These are phyloP conservation scores for Metschnikowia colocasiae DNA, from an alignment of 805 yeast genomes.

Conservation along the genomic window DNA sequence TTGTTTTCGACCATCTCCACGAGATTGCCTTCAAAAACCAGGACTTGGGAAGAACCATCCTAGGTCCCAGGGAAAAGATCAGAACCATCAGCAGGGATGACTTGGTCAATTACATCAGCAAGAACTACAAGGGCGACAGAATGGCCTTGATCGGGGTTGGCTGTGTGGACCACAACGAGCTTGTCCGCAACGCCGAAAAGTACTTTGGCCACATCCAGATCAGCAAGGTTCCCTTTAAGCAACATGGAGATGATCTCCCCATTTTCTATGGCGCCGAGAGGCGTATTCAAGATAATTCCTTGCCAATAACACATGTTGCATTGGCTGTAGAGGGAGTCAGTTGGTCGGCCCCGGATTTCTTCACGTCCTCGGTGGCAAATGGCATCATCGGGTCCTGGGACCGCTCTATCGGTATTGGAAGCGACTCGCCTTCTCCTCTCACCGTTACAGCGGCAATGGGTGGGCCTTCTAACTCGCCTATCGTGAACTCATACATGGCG, in stretches of 20 bases:
- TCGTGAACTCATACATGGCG: constrained; percentile 94
- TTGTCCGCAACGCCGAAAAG: constrained; percentile 71
- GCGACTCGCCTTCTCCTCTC: constrained; percentile 81
- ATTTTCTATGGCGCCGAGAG: constrained; percentile 82
- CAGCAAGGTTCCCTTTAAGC: constrained; percentile 66
- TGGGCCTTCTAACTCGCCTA: constrained; percentile 54
- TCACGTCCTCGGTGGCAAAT: constrained; percentile 92
- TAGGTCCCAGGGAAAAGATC: constrained; percentile 91
- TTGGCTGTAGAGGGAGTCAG: constrained; percentile 97
- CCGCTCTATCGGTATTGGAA: constrained; percentile 80
- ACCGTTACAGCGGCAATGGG: constrained; percentile 63
- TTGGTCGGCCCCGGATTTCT: constrained; percentile 95
- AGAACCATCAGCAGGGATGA: constrained; percentile 73
- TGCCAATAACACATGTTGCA: constrained; percentile 90
- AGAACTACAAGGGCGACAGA: constrained; percentile 91
- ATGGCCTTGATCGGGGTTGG: constrained; percentile 99
- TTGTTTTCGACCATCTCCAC: constrained; percentile 93
- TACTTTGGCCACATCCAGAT: constrained; percentile 69
- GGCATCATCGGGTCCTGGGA: constrained; percentile 98
- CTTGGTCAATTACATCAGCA: constrained; percentile 70
- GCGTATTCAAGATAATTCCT: constrained; percentile 72
- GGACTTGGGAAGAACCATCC: constrained; percentile 92
- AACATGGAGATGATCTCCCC: constrained; percentile 70
- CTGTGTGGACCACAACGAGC: constrained; percentile 80
- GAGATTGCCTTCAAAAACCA: constrained; percentile 87